phyloP scores from a whole-genome alignment of 805 yeast genomes.

The Monosporozyma aquatica region DNA sequence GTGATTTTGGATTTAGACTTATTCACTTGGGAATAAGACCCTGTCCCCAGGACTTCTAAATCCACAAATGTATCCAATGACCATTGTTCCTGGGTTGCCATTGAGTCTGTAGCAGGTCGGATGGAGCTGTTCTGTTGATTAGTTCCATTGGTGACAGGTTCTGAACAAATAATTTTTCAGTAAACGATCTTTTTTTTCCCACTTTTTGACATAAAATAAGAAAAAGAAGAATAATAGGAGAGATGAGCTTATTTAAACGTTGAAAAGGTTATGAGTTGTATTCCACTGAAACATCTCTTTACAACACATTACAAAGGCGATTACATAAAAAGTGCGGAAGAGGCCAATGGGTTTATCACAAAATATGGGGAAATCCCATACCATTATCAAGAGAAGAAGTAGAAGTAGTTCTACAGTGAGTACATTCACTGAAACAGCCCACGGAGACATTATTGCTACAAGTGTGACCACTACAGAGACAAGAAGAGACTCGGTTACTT shows the following conservation, averaged over 20 bases:
- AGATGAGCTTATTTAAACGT: no score
- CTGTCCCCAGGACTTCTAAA: slow-evolving; percentile 85
- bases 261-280: no score
- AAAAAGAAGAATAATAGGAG: no score
- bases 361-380: background rate
- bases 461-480: background rate
- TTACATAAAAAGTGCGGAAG: no score
- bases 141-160: no score
- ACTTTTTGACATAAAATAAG: no score
- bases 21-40: slow-evolving; percentile 87
- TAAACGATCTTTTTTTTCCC: no score
- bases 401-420: background rate
- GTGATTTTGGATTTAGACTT: slow-evolving; percentile 73
- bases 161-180: no score
- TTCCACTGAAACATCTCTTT: no score
- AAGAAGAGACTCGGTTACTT: background rate
- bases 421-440: background rate
- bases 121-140: no score
- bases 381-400: background rate
- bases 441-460: background rate
- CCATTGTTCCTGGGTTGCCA: background rate
- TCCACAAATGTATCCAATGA: slow-evolving; percentile 59
- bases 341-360: no score
- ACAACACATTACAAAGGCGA: no score
- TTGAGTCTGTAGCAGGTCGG: background rate